Evolutionary conservation across 1,139 yeast species (phyloP).

Genomic region (Yamadazyma friedrichii): DNA sequence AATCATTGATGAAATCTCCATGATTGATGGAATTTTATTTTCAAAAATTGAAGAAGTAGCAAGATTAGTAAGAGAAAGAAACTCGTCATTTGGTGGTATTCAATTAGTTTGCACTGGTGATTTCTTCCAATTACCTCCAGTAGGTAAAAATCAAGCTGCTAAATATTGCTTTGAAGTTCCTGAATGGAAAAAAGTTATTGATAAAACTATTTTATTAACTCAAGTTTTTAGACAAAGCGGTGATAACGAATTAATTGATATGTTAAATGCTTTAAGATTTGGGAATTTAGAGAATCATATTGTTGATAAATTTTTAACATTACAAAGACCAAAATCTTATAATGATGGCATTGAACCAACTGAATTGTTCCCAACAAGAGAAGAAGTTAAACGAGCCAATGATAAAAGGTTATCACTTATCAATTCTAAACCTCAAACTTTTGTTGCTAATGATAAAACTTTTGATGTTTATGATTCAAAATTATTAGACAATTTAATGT

Average conservation of each 20-base stretch:
- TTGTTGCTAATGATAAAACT: constrained; percentile 48
- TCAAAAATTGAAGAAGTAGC: constrained; percentile 75
- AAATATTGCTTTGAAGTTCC: constrained; percentile 45
- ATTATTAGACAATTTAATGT: constrained; percentile 45
- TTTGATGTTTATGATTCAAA: constrained; percentile 20
- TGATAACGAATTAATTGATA: constrained; percentile 64
- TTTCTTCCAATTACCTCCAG: constrained; percentile 90
- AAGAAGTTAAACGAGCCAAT: constrained; percentile 75
- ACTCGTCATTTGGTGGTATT: constrained; percentile 81
- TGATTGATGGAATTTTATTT: constrained; percentile 79
- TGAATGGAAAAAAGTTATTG: constrained; percentile 55
- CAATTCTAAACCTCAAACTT: constrained; percentile 42
- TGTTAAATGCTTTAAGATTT: constrained; percentile 71
- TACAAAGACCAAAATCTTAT: constrained; percentile 56
- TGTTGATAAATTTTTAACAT: constrained; percentile 40
- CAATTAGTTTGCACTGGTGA: constrained; percentile 86
- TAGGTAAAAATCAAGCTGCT: constrained; percentile 22
- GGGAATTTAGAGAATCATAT: constrained; percentile 56
- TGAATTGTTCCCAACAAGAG: constrained; percentile 71
- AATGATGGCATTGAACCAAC: constrained; percentile 80
- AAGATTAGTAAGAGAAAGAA: constrained; percentile 46
- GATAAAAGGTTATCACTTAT: constrained; percentile 43
- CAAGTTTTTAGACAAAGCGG: constrained; percentile 72
- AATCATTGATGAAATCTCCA: constrained; percentile 83
- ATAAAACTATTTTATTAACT: constrained; percentile 56